Conservation (phyloP, 495 filamentous ascomycete species). For the Aspergillus bertholletiae region DNA sequence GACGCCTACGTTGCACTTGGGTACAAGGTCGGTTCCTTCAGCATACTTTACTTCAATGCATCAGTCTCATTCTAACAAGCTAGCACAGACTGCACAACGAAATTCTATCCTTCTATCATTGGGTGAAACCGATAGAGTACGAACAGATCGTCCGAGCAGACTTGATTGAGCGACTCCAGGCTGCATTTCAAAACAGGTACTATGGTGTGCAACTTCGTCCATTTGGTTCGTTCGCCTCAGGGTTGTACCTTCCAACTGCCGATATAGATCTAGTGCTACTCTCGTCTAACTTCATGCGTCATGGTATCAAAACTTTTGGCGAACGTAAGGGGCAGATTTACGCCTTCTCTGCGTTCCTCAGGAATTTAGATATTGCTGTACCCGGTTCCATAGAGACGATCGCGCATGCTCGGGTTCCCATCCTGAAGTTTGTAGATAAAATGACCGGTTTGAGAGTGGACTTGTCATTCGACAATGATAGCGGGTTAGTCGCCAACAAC, state of each 20-base stretch:
- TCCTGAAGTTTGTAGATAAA: constrained; percentile 84
- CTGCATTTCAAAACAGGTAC: constrained; percentile 48
- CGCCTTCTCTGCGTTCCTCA: constrained; percentile 50
- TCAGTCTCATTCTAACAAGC: neutral
- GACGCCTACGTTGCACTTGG: constrained; percentile 26
- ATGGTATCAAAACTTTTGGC: constrained; percentile 39
- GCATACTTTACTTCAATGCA: neutral
- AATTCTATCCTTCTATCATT: constrained; percentile 84
- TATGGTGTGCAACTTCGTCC: constrained; percentile 56
- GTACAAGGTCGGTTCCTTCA: constrained; percentile 25
- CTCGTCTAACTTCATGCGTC: constrained; percentile 54
- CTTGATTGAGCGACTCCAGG: constrained; percentile 61
- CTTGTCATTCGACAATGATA: constrained; percentile 88
- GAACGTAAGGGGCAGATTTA: constrained; percentile 44
- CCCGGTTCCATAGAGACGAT: constrained; percentile 60
- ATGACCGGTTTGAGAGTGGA: constrained; percentile 76
- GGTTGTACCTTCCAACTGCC: constrained; percentile 83
- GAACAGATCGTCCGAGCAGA: constrained; percentile 72
- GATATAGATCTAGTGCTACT: constrained; percentile 93
- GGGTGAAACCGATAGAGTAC: constrained; percentile 68
- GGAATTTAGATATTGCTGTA: constrained; percentile 43
- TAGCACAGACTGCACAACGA: constrained; percentile 67
- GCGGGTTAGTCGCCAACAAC: constrained; percentile 69
- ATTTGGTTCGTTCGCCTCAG: constrained; percentile 91
- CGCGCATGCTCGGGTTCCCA: constrained; percentile 73